Base-by-base conservation (phyloP, 352 stramenopile genomes). In the Phytophthora cryptogea region DNA sequence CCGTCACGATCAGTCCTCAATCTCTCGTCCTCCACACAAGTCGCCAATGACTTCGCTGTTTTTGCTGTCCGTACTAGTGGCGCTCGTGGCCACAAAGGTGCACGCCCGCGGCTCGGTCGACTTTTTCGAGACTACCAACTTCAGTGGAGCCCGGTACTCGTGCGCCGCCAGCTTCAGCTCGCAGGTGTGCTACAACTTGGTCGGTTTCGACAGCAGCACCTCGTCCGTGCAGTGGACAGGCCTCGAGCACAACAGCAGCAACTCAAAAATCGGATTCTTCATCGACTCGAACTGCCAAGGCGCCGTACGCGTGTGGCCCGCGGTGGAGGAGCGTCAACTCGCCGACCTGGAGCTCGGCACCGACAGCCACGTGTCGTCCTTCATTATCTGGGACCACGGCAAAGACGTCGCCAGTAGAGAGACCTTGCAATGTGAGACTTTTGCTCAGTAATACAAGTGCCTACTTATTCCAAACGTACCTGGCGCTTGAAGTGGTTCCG, bases 401-500 rank as follows among this genome's bases (percentile, higher is more conserved):
- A 44, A 44, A 44, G 39, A 44, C n/a, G 39, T 44, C 39, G 16
- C 39, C 39, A 44, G 16, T 11, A 44, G n/a, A 44, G 16, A 44
- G 17, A 28, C 39, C 6, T 23, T 44, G 39, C 39, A 44, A 44
- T 44, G 39, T 44, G 39, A 44, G 16, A 44, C 39, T 44, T 44
- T 44, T 16, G 5, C 39, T 27, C 39, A 28, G 36, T 20, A 39
- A 39, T 39, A 23, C 20, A 23, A 23, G 20, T 23, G 1, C 20
- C 20, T 23, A 23, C 20, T 23, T 23, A 23, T 23, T 23, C n/a
- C n/a, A 23, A 23, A 23, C 20, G 20, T 27, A 28, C 26, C 2
- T 11, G 20, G 11, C 4, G 36, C n/a, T 57, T 57, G 36, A 48
- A 61, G 39, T 32, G 52, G 26, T 45, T 23, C n/a, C 39, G 40